Evolutionary conservation across 345 rosid species (phyloP).

Genomic region (Cochlearia excelsa): DNA sequence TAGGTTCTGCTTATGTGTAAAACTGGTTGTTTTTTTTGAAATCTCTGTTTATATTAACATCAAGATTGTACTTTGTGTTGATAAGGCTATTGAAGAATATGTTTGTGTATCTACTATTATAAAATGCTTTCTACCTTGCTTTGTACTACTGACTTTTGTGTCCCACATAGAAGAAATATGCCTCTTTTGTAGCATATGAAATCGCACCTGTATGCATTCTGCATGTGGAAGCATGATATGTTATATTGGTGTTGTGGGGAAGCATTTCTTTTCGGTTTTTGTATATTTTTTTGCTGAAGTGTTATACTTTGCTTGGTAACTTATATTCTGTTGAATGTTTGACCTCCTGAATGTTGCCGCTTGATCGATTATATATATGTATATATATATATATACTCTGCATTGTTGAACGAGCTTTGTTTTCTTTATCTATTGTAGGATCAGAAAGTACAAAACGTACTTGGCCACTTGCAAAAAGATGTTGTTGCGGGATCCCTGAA

Average conservation of each 20-base stretch:
- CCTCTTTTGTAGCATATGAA: constrained; percentile 2
- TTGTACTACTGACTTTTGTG: constrained; percentile 3
- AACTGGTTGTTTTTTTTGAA: background rate
- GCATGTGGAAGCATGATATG: background rate
- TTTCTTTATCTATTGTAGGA: constrained; percentile 51
- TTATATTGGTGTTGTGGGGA: background rate
- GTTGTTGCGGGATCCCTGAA: constrained; percentile 45
- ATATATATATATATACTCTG: background rate
- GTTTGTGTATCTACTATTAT: background rate
- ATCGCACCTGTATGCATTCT: background rate
- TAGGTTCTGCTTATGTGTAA: background rate
- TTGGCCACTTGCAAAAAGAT: constrained; percentile 68
- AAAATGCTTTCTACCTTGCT: background rate
- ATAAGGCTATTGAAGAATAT: background rate
- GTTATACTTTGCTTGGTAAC: background rate
- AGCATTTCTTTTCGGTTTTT: constrained; percentile 1
- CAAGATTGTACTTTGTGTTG: background rate
- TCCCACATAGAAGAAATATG: background rate
- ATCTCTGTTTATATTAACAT: background rate
- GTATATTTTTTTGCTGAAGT: background rate
- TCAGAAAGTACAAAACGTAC: constrained; percentile 53
- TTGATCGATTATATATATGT: constrained; percentile 4
- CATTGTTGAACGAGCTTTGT: constrained; percentile 22
- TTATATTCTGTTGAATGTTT: background rate
- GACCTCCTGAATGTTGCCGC: background rate